Evolutionary conservation across 331 rosid species (phyloP).

Genomic region (Arachis monticola): DNA sequence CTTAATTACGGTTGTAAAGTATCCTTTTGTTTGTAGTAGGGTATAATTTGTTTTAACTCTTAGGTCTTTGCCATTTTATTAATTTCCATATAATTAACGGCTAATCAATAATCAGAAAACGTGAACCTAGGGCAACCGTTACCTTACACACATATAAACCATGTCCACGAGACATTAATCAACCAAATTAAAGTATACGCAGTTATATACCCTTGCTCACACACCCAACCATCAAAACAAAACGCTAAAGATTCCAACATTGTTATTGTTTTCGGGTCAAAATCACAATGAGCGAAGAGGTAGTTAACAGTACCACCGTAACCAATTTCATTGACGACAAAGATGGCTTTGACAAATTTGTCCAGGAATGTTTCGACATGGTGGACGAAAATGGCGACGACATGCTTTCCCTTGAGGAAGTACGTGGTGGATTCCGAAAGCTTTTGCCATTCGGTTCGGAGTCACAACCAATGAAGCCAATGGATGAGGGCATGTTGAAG

Average conservation of each 20-base stretch:
- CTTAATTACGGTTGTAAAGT: too few species aligned
- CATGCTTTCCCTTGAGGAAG: constrained; percentile 35
- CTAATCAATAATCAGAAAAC: constrained; percentile 39
- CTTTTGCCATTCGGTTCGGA: constrained; percentile 38
- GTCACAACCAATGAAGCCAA: constrained; percentile 22
- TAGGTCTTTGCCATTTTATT: too few species aligned
- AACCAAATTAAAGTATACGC: not conserved
- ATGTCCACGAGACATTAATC: not conserved
- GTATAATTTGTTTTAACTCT: too few species aligned
- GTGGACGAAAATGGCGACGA: constrained; percentile 39
- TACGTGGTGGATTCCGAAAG: constrained; percentile 27
- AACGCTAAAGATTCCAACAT: not conserved
- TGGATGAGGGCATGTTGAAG: constrained; percentile 16
- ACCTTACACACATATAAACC: constrained; percentile 8
- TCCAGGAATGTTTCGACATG: constrained; percentile 28
- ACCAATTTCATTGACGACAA: constrained; percentile 33
- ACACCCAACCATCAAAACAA: constrained; percentile 2
- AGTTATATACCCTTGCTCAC: not conserved
- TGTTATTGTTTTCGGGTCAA: not conserved
- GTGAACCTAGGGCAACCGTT: constrained; percentile 42
- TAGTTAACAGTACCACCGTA: constrained; percentile 41
- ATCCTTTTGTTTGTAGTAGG: too few species aligned
- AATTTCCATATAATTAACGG: constrained; percentile 27
- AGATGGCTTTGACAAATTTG: constrained; percentile 31
- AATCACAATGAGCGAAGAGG: constrained; percentile 43